Conservation (phyloP, 306 rosid species). For the Psophocarpus tetragonolobus region DNA sequence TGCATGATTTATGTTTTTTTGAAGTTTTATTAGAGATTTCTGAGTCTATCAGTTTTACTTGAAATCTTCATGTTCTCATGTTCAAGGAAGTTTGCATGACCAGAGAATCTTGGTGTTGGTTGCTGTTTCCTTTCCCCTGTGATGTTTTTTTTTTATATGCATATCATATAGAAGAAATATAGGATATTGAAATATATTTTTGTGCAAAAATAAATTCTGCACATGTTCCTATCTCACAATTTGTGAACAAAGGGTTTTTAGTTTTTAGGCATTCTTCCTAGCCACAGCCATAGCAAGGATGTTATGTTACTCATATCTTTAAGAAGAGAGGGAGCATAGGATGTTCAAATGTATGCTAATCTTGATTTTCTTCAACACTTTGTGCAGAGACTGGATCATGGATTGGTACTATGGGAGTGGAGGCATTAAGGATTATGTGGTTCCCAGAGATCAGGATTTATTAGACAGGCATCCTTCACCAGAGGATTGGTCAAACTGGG, state of each 20-base stretch:
- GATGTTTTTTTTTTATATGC: neutral
- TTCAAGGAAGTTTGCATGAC: neutral
- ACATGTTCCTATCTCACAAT: neutral
- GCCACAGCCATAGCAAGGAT: too few species aligned
- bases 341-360: too few species aligned
- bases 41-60: neutral
- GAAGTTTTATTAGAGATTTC: neutral
- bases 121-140: neutral
- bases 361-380: neutral
- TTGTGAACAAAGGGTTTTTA: too few species aligned
- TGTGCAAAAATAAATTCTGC: neutral
- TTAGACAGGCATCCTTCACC: constrained; percentile 68
- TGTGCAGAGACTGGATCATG: constrained; percentile 52
- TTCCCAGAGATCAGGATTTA: constrained; percentile 48
- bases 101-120: neutral
- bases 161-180: neutral
- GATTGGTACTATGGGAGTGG: constrained; percentile 56
- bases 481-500: constrained; percentile 69
- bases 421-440: constrained; percentile 49
- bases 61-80: neutral
- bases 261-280: too few species aligned
- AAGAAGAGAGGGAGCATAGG: too few species aligned
- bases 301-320: too few species aligned
- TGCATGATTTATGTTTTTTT: neutral
- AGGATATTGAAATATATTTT: neutral